Conservation (phyloP, 164 flowering plant species). For the Santalum album region DNA sequence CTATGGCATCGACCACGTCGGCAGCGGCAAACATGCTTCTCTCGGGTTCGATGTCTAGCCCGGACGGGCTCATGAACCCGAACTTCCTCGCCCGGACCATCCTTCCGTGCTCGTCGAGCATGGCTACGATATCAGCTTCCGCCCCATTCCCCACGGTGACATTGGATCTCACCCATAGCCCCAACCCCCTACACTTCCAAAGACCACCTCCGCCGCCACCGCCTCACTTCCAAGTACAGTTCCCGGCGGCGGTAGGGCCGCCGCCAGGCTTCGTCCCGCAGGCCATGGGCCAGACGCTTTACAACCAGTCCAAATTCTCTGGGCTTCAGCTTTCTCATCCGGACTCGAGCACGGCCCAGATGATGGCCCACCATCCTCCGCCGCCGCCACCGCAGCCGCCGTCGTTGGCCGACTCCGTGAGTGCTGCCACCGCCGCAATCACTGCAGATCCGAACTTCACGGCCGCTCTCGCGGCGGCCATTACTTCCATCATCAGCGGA, state of each 20-base stretch:
- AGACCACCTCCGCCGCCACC: constrained; percentile 15
- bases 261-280: constrained; percentile 12
- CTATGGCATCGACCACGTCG: constrained; percentile 69
- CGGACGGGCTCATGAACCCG: constrained; percentile 54
- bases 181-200: constrained; percentile 37
- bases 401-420: constrained; percentile 31
- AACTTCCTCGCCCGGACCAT: constrained; percentile 56
- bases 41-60: constrained; percentile 68
- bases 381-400: constrained; percentile 17
- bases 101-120: constrained; percentile 62
- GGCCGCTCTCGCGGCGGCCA: constrained; percentile 62
- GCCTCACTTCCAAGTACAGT: constrained; percentile 25
- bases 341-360: constrained; percentile 7
- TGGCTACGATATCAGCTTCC: constrained; percentile 71
- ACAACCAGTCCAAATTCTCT: constrained; percentile 59
- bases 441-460: constrained; percentile 69
- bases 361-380: constrained; percentile 9
- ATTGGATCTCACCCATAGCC: constrained; percentile 48
- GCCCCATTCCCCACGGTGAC: constrained; percentile 75
- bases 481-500: constrained; percentile 43
- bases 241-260: constrained; percentile 13
- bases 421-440: constrained; percentile 61
- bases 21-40: constrained; percentile 73
- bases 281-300: constrained; percentile 28
- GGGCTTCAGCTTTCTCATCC: constrained; percentile 43